A percentile compares a stretch with the other conserved stretches of the same genome.
phyloP scores from a whole-genome alignment of 345 rosid species.

The Nasturtium officinale region DNA sequence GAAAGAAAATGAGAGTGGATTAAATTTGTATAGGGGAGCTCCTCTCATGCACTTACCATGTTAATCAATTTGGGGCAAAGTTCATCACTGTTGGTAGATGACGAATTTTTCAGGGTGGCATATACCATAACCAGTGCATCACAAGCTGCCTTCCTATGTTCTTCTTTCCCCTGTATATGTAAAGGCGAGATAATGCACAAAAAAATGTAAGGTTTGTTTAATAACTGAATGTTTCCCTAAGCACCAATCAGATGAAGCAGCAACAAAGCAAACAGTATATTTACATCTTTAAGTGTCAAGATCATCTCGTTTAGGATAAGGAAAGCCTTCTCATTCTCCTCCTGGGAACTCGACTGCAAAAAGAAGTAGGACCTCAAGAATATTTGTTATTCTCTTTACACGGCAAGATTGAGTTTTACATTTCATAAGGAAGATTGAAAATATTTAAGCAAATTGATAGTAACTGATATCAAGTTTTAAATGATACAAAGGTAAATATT shows the following conservation, averaged over 20 bases:
- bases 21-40: background rate
- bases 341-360: slow-evolving; percentile 65
- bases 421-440: background rate
- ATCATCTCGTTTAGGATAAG: slow-evolving; percentile 90
- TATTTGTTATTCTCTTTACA: background rate
- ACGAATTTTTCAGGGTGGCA: slow-evolving; percentile 52
- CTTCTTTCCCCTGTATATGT: slow-evolving; percentile 67
- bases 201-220: background rate
- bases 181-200: slow-evolving; percentile 12
- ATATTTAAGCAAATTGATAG: background rate
- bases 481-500: slow-evolving; percentile 2
- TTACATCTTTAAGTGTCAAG: slow-evolving; percentile 82
- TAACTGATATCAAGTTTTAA: slow-evolving; percentile 12
- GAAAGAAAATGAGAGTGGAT: background rate
- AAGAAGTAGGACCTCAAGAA: slow-evolving; percentile 33
- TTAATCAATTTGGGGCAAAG: slow-evolving; percentile 64
- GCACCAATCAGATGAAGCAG: slow-evolving; percentile 18
- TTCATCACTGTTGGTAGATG: slow-evolving; percentile 43
- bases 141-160: slow-evolving; percentile 75
- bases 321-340: slow-evolving; percentile 76
- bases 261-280: slow-evolving; percentile 32
- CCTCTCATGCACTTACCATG: slow-evolving; percentile 60
- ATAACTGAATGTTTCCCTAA: background rate
- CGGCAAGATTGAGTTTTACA: background rate
- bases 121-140: slow-evolving; percentile 66